Conservation (phyloP, 805 yeast genomes). For the Hanseniaspora vineae region DNA sequence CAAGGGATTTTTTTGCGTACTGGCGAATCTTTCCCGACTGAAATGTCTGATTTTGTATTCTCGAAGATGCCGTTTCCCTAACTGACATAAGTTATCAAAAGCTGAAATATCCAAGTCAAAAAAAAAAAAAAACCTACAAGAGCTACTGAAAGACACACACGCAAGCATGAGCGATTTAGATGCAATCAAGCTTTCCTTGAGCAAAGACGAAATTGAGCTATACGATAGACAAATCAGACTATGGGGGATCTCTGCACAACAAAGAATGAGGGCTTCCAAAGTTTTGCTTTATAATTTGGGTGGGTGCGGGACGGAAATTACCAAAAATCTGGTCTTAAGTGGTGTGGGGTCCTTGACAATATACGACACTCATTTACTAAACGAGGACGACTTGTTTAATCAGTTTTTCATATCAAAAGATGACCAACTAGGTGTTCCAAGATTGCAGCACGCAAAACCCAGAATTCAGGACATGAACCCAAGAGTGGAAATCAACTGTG, state of each 20-base stretch:
- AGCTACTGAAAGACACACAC: neutral
- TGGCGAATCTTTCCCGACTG: too few relatives aligned
- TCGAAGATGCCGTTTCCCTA: too few relatives aligned
- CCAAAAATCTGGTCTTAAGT: slow-evolving; percentile 75
- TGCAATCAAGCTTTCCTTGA: slow-evolving; percentile 11
- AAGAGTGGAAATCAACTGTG: slow-evolving; percentile 47
- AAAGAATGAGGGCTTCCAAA: slow-evolving; percentile 55
- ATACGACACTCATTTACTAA: slow-evolving; percentile 41
- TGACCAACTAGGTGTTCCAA: slow-evolving; percentile 34
- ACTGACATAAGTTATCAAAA: too few relatives aligned
- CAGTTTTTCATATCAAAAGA: slow-evolving; percentile 57
- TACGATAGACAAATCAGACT: slow-evolving; percentile 90
- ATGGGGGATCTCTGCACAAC: slow-evolving; percentile 94
- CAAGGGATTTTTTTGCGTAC: too few relatives aligned
- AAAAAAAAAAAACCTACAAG: too few relatives aligned
- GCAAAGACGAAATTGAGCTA: slow-evolving; percentile 70
- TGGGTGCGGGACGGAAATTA: slow-evolving; percentile 68
- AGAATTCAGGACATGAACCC: slow-evolving; percentile 67
- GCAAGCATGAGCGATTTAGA: neutral
- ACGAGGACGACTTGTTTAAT: slow-evolving; percentile 45
- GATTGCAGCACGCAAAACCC: slow-evolving; percentile 40
- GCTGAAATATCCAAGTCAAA: too few relatives aligned
- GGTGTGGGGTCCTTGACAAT: slow-evolving; percentile 76
- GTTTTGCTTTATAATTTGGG: slow-evolving; percentile 61
- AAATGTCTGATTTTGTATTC: too few relatives aligned